A percentile compares a stretch with the other conserved stretches of the same genome.
Evolutionary conservation across 768 basidiomycete genomes (phyloP).

Genomic region (Mycena crocata): DNA sequence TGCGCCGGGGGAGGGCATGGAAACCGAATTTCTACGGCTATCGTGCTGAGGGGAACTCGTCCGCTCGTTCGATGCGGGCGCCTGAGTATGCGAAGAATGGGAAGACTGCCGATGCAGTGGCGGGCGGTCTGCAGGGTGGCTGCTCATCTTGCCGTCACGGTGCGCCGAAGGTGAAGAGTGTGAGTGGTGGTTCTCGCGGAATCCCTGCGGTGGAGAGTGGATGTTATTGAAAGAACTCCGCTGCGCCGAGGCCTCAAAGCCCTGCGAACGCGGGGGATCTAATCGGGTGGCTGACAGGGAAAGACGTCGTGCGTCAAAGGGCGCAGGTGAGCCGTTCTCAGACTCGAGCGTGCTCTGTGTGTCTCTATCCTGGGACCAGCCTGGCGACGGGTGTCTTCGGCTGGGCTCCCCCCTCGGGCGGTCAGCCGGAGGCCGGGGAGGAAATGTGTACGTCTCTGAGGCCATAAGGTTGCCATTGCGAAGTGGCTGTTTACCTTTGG

Average conservation of each 20-base stretch:
- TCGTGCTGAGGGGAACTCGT: conserved; percentile 34
- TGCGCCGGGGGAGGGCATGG: conserved; percentile 48
- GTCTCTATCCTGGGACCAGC: conserved; percentile 53
- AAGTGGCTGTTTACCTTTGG: conserved; percentile 47
- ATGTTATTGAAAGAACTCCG: conserved; percentile 36
- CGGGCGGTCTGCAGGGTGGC: conserved; percentile 35
- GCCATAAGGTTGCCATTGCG: conserved; percentile 54
- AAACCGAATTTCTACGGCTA: conserved; percentile 52
- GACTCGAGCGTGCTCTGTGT: conserved; percentile 47
- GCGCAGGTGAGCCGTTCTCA: conserved; percentile 59
- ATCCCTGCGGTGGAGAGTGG: conserved; percentile 49
- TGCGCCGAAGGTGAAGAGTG: conserved; percentile 34
- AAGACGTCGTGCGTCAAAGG: conserved; percentile 62
- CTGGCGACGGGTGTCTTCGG: conserved; percentile 55
- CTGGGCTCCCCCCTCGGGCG: conserved; percentile 50
- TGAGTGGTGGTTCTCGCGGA: conserved; percentile 40
- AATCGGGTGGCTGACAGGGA: conserved; percentile 63
- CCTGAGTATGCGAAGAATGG: conserved; percentile 11
- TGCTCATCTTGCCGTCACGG: conserved; percentile 20
- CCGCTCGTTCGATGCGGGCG: conserved; percentile 3
- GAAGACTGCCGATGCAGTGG: conserved; percentile 14
- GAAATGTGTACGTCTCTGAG: conserved; percentile 60
- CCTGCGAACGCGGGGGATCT: conserved; percentile 54
- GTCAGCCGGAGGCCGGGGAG: conserved; percentile 47
- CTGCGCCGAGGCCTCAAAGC: conserved; percentile 41